phyloP scores from a whole-genome alignment of 148 eudicot genomes.

The Dianthus caryophyllus region DNA sequence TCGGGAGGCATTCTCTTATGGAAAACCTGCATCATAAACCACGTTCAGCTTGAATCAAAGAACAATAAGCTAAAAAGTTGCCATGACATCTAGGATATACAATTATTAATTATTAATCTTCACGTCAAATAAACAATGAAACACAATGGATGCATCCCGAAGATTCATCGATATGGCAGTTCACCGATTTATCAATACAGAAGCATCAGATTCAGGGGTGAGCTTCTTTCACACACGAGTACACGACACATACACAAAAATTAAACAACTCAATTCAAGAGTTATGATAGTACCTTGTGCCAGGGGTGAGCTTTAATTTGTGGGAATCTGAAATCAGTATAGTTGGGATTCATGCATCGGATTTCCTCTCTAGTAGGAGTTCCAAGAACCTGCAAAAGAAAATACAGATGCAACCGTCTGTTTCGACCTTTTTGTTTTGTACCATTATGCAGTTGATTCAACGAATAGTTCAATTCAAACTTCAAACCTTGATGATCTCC shows the following conservation, averaged over 20 bases:
- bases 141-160: not conserved
- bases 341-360: constrained; percentile 93
- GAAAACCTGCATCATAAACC: constrained; percentile 50
- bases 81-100: no score
- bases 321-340: constrained; percentile 78
- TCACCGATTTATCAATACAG: no score
- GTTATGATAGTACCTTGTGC: constrained; percentile 61
- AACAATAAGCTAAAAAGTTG: no score
- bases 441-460: not conserved
- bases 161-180: not conserved
- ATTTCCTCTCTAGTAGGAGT: constrained; percentile 97
- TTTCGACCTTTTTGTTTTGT: not conserved
- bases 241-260: no score
- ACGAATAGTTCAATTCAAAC: constrained; percentile 24
- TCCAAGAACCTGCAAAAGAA: constrained; percentile 67
- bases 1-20: constrained; percentile 46
- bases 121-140: not conserved
- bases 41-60: not conserved
- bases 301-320: no score
- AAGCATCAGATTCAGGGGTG: not conserved
- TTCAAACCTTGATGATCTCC: constrained; percentile 87
- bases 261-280: no score
- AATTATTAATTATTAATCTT: no score
- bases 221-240: no score
- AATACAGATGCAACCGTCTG: not conserved